A percentile compares a stretch with the other conserved stretches of the same genome.
Evolutionary conservation across 78 protist genomes (phyloP).

Genomic region (Isochrysis galbana): DNA sequence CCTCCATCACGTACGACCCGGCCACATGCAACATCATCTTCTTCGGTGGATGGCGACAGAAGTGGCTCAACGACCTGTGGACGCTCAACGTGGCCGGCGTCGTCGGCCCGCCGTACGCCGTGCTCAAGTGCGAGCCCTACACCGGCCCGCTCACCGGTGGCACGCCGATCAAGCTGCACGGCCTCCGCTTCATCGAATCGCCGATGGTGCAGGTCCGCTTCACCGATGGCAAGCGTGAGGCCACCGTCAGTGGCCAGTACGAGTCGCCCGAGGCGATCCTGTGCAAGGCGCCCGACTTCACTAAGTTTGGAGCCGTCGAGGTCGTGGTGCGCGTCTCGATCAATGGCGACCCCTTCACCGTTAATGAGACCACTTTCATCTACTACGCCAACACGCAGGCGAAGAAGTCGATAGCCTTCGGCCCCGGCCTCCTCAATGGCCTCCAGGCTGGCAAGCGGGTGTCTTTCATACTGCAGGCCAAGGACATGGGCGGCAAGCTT

Average conservation of each 20-base stretch:
- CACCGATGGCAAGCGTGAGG: slow-evolving; percentile 23
- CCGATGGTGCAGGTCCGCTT: not conserved
- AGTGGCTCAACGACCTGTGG: not conserved
- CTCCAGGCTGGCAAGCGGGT: not conserved
- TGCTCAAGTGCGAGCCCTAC: not conserved
- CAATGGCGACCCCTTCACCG: not conserved
- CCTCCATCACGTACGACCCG: slow-evolving; percentile 23
- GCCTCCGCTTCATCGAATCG: slow-evolving; percentile 1
- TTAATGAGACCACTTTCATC: not conserved
- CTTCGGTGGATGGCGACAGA: slow-evolving; percentile 45
- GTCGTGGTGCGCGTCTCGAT: not conserved
- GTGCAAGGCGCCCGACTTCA: slow-evolving; percentile 43
- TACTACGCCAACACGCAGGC: not conserved
- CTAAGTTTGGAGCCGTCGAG: not conserved
- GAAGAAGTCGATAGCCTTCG: not conserved
- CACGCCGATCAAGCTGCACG: not conserved
- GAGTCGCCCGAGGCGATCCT: not conserved
- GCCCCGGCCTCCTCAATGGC: not conserved
- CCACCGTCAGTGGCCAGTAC: not conserved
- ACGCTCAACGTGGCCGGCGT: slow-evolving; percentile 35
- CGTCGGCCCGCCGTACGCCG: slow-evolving; percentile 52
- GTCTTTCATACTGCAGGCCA: not conserved
- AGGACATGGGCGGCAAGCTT: not conserved
- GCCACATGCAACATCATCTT: not conserved
- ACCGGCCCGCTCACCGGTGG: slow-evolving; percentile 36